Base-by-base conservation (phyloP, 768 basidiomycete genomes). In the Mycena latifolia region DNA sequence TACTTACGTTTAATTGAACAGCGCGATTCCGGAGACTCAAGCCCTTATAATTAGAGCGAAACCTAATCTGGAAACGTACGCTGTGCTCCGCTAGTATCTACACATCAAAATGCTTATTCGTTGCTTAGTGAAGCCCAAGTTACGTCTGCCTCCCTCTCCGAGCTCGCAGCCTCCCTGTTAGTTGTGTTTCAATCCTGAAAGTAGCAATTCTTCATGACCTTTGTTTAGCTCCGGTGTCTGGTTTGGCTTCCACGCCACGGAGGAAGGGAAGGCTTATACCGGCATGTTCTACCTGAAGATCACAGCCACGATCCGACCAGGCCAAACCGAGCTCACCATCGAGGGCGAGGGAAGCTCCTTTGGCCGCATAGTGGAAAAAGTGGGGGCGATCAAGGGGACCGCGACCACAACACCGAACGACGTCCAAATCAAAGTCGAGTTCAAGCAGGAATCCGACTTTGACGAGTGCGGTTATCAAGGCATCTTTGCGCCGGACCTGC, bases 231-330 rank as follows among this genome's bases (percentile, higher is more conserved):
- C 59, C 3, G 59, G 59, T 20, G 22, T 43, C 27, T 61, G 59
- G 59, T 61, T 52, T 35, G 50, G 59, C 20, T 61, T 61, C 50
- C 59, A 43, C 28, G 17, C 28, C 28, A 51, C 58, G 1, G 50
- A 52, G 4, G 47, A 39, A 8, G 35, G 24, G 24, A 10, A 2
- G 6, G 47, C 58, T 1, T 17, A 10, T 37, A 37, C 47, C 25
- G 48, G 28, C 25, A 61, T 61, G 59, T 61, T 61, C 22, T 28
- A 61, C 14, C 28, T 61, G n/a, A 51, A 61, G 43, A 41, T 61
- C 39, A 43, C 33, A 17, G 27, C 59, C 18, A 22, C 59, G 10
- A 31, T 52, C 10, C 37, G 20, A 8, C 1, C n/a, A 1, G 59
- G 41, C 20, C 27, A 50, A 31, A 61, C 39, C 3, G 57, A 50